These are phyloP conservation scores for Synchytrium microbalum DNA, from an alignment of 371 early-diverging fungal genomes.

Conservation along the genomic window DNA sequence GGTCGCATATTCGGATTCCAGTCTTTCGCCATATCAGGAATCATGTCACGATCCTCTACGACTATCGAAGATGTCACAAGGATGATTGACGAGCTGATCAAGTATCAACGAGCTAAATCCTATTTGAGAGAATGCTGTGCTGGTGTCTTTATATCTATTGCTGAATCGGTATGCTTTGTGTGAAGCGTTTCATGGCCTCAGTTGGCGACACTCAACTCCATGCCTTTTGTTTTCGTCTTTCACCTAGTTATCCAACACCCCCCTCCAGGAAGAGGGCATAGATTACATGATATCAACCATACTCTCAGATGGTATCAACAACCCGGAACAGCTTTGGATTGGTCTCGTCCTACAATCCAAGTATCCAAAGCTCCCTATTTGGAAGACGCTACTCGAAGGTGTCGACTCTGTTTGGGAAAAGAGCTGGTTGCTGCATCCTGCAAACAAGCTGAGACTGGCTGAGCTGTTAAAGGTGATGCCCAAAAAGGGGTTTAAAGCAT, in stretches of 20 bases:
- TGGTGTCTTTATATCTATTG: constrained; percentile 50
- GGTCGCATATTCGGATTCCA: constrained; percentile 83
- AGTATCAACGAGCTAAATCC: constrained; percentile 58
- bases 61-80: constrained; percentile 52
- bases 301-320: constrained; percentile 30
- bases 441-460: constrained; percentile 48
- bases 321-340: constrained; percentile 17
- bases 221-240: too few species aligned
- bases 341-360: not conserved
- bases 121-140: constrained; percentile 71
- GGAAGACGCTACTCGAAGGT: not conserved
- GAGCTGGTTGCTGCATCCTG: constrained; percentile 40
- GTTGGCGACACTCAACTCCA: not conserved
- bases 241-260: not conserved
- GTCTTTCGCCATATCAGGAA: constrained; percentile 74
- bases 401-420: constrained; percentile 40
- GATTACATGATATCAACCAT: constrained; percentile 46
- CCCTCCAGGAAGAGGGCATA: not conserved
- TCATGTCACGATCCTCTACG: constrained; percentile 54
- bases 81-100: constrained; percentile 56
- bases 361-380: constrained; percentile 2
- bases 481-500: not conserved
- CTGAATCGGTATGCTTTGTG: constrained; percentile 14
- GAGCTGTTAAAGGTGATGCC: constrained; percentile 45
- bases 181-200: not conserved